These are phyloP conservation scores for Schoenoplectus triqueter DNA, from an alignment of 202 grass and related monocot species.

Conservation along the genomic window DNA sequence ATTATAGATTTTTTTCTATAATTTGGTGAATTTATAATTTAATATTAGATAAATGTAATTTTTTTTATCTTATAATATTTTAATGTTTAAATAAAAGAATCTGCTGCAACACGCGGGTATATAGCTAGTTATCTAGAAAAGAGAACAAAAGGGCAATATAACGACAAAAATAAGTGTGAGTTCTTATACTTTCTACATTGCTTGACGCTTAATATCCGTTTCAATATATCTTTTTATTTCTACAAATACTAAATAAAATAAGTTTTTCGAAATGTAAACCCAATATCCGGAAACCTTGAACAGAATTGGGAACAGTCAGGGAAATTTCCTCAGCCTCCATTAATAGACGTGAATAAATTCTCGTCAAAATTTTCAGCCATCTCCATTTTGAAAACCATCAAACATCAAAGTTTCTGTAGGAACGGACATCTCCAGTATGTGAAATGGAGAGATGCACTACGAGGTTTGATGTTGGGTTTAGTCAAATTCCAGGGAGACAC, in stretches of 20 bases:
- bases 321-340: background rate
- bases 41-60: too few relatives aligned
- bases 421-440: background rate
- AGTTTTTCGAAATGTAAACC: conserved; percentile 34
- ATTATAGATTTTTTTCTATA: too few relatives aligned
- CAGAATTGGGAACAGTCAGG: background rate
- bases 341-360: background rate
- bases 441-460: background rate
- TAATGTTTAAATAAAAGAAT: too few relatives aligned
- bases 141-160: background rate
- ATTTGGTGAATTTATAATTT: too few relatives aligned
- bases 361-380: background rate
- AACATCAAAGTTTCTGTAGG: background rate
- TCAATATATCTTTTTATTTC: background rate
- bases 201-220: background rate
- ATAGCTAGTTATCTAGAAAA: too few relatives aligned
- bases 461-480: conserved; percentile 16
- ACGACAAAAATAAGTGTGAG: conserved; percentile 40
- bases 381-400: conserved; percentile 10
- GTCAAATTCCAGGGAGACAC: conserved; percentile 24
- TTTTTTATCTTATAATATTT: too few relatives aligned
- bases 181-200: conserved; percentile 34
- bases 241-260: conserved; percentile 21
- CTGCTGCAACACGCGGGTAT: too few relatives aligned
- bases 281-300: conserved; percentile 28